phyloP scores from a whole-genome alignment of 1,284 basidiomycete genomes.

The Trichosporon coremiiforme region DNA sequence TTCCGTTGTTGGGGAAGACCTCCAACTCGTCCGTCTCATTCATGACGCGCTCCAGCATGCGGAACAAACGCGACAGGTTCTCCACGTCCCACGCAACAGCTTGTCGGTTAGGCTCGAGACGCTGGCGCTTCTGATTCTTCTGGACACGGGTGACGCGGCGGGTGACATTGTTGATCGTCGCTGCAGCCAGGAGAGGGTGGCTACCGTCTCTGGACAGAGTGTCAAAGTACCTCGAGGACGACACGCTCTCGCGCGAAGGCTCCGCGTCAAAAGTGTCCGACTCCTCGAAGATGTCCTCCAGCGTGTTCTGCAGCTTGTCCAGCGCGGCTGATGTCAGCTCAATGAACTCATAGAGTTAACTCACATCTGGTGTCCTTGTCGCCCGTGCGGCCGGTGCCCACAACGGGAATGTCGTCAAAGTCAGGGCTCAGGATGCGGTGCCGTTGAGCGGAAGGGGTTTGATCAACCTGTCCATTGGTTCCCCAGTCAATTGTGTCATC shows the following conservation, averaged over 20 bases:
- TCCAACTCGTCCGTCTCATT: slow-evolving; percentile 70
- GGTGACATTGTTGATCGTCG: slow-evolving; percentile 66
- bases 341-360: slow-evolving; percentile 32
- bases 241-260: slow-evolving; percentile 62
- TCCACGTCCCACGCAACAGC: slow-evolving; percentile 60
- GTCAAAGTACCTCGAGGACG: slow-evolving; percentile 65
- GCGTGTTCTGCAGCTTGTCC: slow-evolving; percentile 68
- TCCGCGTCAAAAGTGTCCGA: slow-evolving; percentile 76
- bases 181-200: slow-evolving; percentile 64
- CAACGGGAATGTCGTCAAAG: slow-evolving; percentile 5
- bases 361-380: slow-evolving; percentile 74
- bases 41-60: slow-evolving; percentile 74
- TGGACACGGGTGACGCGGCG: slow-evolving; percentile 41
- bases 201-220: slow-evolving; percentile 63
- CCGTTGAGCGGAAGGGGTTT: slow-evolving; percentile 23
- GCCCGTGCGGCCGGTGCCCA: slow-evolving; percentile 59
- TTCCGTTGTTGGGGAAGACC: slow-evolving; percentile 62
- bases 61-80: slow-evolving; percentile 67
- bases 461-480: slow-evolving; percentile 24
- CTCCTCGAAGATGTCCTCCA: slow-evolving; percentile 87
- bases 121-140: slow-evolving; percentile 31
- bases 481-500: slow-evolving; percentile 50
- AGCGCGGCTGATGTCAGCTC: slow-evolving; percentile 62
- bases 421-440: slow-evolving; percentile 28
- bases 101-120: slow-evolving; percentile 21